Conservation (phyloP, 2,329 filamentous ascomycete species). For the Chaetomiaceae sp. region DNA sequence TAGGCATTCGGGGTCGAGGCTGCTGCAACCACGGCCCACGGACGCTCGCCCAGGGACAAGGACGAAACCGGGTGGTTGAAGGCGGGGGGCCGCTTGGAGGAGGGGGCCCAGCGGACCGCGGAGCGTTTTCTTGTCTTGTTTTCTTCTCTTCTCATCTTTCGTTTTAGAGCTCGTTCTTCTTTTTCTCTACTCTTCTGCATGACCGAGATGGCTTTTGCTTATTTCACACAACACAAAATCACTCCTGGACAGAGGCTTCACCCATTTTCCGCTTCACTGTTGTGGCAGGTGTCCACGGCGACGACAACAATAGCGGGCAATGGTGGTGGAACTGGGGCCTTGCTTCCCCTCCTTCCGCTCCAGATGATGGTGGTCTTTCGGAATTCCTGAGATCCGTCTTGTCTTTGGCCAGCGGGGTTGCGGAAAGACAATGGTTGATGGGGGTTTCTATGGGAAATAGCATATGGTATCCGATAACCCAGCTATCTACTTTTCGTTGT, state of each 20-base stretch:
- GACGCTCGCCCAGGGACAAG: slow-evolving; percentile 15
- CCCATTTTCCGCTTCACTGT: slow-evolving; percentile 1
- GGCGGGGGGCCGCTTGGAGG: slow-evolving; percentile 23
- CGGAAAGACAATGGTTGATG: background rate
- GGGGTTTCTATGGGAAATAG: background rate
- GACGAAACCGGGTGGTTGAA: slow-evolving; percentile 17
- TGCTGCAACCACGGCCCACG: slow-evolving; percentile 12
- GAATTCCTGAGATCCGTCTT: slow-evolving; percentile 1
- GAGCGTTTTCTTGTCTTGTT: slow-evolving; percentile 31
- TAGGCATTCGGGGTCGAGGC: slow-evolving; percentile 2
- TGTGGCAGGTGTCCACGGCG: slow-evolving; percentile 22
- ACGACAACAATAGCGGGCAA: background rate
- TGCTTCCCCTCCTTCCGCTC: slow-evolving; percentile 9
- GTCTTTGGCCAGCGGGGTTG: background rate
- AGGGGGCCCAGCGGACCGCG: slow-evolving; percentile 20
- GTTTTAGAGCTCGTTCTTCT: slow-evolving; percentile 32
- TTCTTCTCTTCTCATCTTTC: slow-evolving; percentile 43
- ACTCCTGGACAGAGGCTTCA: slow-evolving; percentile 14
- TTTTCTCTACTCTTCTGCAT: slow-evolving; percentile 42
- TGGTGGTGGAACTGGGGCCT: slow-evolving; percentile 3
- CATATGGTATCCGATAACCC: slow-evolving; percentile 11
- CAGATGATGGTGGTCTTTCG: slow-evolving; percentile 19
- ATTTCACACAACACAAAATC: slow-evolving; percentile 21
- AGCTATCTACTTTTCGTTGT: background rate
- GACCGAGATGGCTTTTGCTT: slow-evolving; percentile 47